Evolutionary conservation across 345 rosid species (phyloP).

Genomic region (Acer saccharum): DNA sequence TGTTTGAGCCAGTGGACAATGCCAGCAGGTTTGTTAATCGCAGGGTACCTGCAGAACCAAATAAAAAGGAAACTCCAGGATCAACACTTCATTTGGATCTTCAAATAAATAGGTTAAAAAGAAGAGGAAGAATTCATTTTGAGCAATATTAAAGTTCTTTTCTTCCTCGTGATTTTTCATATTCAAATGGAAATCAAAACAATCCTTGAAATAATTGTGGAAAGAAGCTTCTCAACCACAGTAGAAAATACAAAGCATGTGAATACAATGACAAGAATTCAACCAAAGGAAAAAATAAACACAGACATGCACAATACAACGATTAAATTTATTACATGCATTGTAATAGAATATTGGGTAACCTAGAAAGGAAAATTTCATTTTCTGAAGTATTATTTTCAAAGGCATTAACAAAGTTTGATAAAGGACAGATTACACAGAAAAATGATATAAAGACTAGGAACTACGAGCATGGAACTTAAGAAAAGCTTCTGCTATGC

Average conservation of each 20-base stretch:
- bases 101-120: background rate
- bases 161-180: background rate
- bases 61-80: constrained; percentile 4
- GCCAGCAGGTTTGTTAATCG: constrained; percentile 97
- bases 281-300: background rate
- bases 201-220: background rate
- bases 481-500: background rate
- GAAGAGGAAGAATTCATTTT: background rate
- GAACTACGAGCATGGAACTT: background rate
- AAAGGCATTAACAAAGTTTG: background rate
- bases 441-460: background rate
- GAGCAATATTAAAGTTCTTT: background rate
- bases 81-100: constrained; percentile 6
- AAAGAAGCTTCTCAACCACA: too few relatives aligned
- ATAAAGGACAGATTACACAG: background rate
- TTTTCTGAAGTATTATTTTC: background rate
- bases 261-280: background rate
- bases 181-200: background rate
- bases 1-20: constrained; percentile 90
- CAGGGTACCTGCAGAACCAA: constrained; percentile 75
- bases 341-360: background rate
- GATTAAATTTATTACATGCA: background rate
- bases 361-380: background rate
- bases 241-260: background rate
- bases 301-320: background rate